Evolutionary conservation across 352 stramenopile genomes (phyloP).

Genomic region (Phytophthora europaea): DNA sequence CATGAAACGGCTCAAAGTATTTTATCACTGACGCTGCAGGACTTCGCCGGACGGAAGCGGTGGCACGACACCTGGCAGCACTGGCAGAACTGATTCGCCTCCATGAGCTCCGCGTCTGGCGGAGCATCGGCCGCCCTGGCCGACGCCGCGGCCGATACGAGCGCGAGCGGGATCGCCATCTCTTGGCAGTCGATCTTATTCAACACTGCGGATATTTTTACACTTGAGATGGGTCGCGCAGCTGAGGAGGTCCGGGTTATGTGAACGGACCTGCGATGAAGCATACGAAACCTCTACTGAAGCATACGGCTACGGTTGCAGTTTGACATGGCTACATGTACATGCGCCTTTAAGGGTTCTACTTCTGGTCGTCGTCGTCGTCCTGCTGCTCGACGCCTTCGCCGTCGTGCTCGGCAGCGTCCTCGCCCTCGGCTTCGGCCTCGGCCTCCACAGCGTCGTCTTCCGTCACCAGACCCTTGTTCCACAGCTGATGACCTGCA

Average conservation of each 20-base stretch:
- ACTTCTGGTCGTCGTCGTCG: slow-evolving; percentile 40
- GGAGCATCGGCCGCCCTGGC: slow-evolving; percentile 2
- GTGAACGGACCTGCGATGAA: slow-evolving; percentile 10
- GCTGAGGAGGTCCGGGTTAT: background rate
- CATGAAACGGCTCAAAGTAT: slow-evolving; percentile 12
- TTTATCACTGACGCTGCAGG: slow-evolving; percentile 48
- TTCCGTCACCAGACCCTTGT: slow-evolving; percentile 78
- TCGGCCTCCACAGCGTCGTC: slow-evolving; percentile 54
- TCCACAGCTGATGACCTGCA: slow-evolving; percentile 74
- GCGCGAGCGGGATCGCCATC: slow-evolving; percentile 18
- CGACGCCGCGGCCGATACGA: slow-evolving; percentile 6
- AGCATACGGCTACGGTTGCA: slow-evolving; percentile 4
- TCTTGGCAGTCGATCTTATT: slow-evolving; percentile 33
- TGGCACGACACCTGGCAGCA: slow-evolving; percentile 58
- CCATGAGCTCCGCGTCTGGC: slow-evolving; percentile 4
- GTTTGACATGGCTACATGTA: slow-evolving; percentile 11
- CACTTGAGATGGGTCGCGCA: slow-evolving; percentile 27
- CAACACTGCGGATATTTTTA: slow-evolving; percentile 24
- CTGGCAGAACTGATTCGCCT: slow-evolving; percentile 38
- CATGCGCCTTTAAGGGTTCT: background rate
- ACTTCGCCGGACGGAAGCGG: slow-evolving; percentile 44
- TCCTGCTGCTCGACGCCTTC: slow-evolving; percentile 40
- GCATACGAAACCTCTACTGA: slow-evolving; percentile 19
- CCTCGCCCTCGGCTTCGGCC: slow-evolving; percentile 56
- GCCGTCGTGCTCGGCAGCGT: slow-evolving; percentile 47